Evolutionary conservation across 2,329 filamentous ascomycete genomes (phyloP), one percentile per base, ranked within the genome.

Genomic region (Amphichorda felina): DNA sequence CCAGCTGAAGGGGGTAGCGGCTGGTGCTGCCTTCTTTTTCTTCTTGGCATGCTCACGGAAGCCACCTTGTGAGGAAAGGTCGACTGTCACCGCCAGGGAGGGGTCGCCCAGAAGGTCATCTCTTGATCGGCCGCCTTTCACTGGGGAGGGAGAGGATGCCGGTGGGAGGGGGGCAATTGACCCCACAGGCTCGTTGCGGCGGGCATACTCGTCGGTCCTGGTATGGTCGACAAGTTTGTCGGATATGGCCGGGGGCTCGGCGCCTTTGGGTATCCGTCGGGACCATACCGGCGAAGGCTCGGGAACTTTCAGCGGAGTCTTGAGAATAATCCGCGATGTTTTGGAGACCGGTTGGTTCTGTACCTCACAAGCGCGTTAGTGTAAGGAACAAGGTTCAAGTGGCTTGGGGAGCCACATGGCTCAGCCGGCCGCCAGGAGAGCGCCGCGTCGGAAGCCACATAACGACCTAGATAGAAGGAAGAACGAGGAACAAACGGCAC

Each of bases 21-120:
- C 55, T n/a, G n/a, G n/a, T n/a, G n/a, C n/a, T 25, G 62, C 62
- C 42, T 65, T 65, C 55, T 79, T 80, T 53, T 68, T 75, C 52
- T 70, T 72, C 43, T 70, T 67, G 3, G 59, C 66, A 26, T 63
- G 66, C 48, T 79, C 67, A 35, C 63, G 61, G 56, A 65, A 73
- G 33, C 64, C 69, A 29, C 71, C 61, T 35, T 66, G 56, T 18
- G 65, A 71, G 16, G 61, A 60, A 39, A 82, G 72, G 48, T 83
- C 76, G 34, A 83, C 57, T 21, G 60, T 55, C 15, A 59, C 49
- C 27, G 57, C 51, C 45, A 59, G 55, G 26, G 51, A 57, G n/a
- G 66, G 67, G 43, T 72, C 66, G 28, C 43, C 43, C 24, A 75
- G 55, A 5, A 72, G 45, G 45, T 55, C 52, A 41, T 55, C 46